Base-by-base conservation (phyloP, 2,329 filamentous ascomycete species). In the Karstenula rhodostoma region DNA sequence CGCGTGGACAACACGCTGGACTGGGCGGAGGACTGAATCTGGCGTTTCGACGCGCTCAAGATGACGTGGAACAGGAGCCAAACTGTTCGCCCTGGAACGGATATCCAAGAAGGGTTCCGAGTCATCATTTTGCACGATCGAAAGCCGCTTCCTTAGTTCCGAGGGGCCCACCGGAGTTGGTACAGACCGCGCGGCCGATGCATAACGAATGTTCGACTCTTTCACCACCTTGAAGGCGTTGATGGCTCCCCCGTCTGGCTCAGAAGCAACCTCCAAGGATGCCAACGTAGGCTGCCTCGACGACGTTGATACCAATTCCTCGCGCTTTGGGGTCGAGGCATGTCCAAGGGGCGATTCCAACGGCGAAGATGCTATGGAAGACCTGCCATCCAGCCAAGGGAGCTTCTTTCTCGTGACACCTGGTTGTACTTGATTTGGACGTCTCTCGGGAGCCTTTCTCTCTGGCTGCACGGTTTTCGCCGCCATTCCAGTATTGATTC, bases 371-470 rank as follows among this genome's bases (percentile, higher is more conserved):
- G 43, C 29, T 32, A 59, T 62, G 5, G 68, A 56, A n/a, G 42
- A 47, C 13, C 67, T 73, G 17, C 63, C 65, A 47, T 73, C 71
- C 8, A 77, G 66, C 74, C 74, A 77, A 17, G 73, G 74, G 22
- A 76, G 68, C 49, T 55, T 70, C 23, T 64, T 74, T 0, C 55
- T 32, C 5, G 61, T 66, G 22, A 54, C 62, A 5, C 61, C 61
- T 13, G 61, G 59, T 17, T 60, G 27, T 47, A 66, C 43, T 53
- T 62, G 72, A 19, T 44, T 65, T 4, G 52, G 17, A 1, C 23
- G 8, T 19, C 23, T 42, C 33, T 19, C 52, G 2, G 25, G 32
- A 32, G 46, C 27, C 22, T 40, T 58, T n/a, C 23, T 49, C 17
- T 46, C 22, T 27, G 33, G 57, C 17, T 59, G 56, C 4, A 57